These are phyloP conservation scores for Sanghuangporus baumii DNA, from an alignment of 1,284 basidiomycete species.

Conservation along the genomic window DNA sequence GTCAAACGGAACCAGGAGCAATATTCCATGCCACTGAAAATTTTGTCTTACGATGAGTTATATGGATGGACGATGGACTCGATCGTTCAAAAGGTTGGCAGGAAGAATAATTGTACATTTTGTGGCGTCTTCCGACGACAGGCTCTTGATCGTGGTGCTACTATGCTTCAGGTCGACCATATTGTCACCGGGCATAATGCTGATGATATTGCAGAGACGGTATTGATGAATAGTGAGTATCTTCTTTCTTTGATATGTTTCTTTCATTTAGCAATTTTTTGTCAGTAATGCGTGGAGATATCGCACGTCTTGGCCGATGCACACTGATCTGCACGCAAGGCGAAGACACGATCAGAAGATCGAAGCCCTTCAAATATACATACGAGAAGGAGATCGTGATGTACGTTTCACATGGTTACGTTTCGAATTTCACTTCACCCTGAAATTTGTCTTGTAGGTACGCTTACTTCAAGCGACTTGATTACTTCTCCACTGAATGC, in stretches of 20 bases:
- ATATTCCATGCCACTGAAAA: slow-evolving; percentile 93
- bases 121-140: slow-evolving; percentile 97
- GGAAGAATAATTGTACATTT: slow-evolving; percentile 98
- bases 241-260: background rate
- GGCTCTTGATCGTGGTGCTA: slow-evolving; percentile 92
- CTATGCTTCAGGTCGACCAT: slow-evolving; percentile 87
- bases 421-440: background rate
- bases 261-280: background rate
- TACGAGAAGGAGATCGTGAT: slow-evolving; percentile 99
- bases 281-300: slow-evolving; percentile 94
- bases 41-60: slow-evolving; percentile 91
- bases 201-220: slow-evolving; percentile 98
- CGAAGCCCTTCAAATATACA: slow-evolving; percentile 98
- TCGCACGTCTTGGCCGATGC: slow-evolving; percentile 89
- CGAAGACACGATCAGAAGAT: slow-evolving; percentile 92
- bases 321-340: slow-evolving; percentile 92
- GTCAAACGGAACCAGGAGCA: slow-evolving; percentile 97
- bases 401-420: slow-evolving; percentile 39
- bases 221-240: slow-evolving; percentile 94
- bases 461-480: slow-evolving; percentile 96
- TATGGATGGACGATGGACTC: slow-evolving; percentile 99
- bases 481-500: slow-evolving; percentile 99
- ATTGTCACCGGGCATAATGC: slow-evolving; percentile 99
- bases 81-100: slow-evolving; percentile 91
- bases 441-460: slow-evolving; percentile 54